A percentile compares a stretch with the other conserved stretches of the same genome.
Conservation (phyloP, 306 rosid genomes). For the Rubus parviflorus region DNA sequence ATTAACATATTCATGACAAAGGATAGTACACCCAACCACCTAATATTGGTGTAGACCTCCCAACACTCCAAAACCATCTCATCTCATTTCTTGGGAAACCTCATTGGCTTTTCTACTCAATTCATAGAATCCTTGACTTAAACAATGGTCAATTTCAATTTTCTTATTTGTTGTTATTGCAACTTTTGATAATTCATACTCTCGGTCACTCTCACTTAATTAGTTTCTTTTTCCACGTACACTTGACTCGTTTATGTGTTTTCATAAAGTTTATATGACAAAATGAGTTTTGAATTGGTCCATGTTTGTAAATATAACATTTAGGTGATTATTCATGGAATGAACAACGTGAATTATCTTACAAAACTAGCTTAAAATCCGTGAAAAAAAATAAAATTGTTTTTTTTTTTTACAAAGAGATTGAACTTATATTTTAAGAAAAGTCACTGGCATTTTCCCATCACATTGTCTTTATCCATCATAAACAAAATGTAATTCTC, state of each 20-base stretch:
- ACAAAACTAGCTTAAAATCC: too few species aligned
- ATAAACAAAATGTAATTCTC: not conserved
- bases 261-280: not conserved
- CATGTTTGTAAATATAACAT: not conserved
- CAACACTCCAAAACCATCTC: not conserved
- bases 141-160: too few species aligned
- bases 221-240: too few species aligned
- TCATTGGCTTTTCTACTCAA: not conserved
- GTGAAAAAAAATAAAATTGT: too few species aligned
- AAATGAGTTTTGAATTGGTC: not conserved
- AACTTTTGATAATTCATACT: too few species aligned
- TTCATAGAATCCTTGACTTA: too few species aligned
- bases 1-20: not conserved
- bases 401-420: too few species aligned
- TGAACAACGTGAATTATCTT: too few species aligned
- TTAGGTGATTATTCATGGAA: too few species aligned
- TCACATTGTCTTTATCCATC: not conserved
- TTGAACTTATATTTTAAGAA: not conserved
- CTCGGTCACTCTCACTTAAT: too few species aligned
- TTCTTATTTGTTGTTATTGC: too few species aligned
- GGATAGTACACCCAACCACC: not conserved
- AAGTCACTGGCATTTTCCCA: not conserved
- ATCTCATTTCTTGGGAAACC: not conserved
- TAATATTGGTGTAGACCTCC: not conserved
- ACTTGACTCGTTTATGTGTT: not conserved